Percentiles rank a stretch among this genome's conserved stretches.
Evolutionary conservation across 2,329 filamentous ascomycete genomes (phyloP).

Genomic region (Colletotrichum eleusines): DNA sequence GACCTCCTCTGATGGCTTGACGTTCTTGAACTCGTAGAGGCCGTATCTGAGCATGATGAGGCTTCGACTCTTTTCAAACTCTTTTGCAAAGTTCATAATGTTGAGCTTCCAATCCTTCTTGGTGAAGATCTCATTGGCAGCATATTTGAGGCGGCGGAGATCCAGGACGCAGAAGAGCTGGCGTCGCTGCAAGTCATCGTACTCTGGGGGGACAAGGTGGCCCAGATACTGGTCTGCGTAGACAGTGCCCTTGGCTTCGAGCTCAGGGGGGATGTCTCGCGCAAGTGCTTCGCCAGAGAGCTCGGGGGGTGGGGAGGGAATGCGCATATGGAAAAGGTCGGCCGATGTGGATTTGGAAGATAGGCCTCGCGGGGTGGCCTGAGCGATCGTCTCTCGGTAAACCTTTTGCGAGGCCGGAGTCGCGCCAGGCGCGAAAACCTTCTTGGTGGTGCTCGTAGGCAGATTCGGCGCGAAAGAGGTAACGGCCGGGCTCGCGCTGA

Average conservation of each 20-base stretch:
- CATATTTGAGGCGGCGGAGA: slow-evolving; percentile 70
- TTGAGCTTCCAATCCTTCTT: slow-evolving; percentile 74
- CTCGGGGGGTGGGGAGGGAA: slow-evolving; percentile 67
- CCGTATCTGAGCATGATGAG: slow-evolving; percentile 72
- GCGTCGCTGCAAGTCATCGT: slow-evolving; percentile 69
- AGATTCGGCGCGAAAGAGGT: slow-evolving; percentile 60
- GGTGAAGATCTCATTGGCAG: slow-evolving; percentile 70
- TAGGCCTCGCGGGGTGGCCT: slow-evolving; percentile 63
- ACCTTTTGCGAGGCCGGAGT: slow-evolving; percentile 59
- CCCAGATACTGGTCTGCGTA: slow-evolving; percentile 71
- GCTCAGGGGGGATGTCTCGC: slow-evolving; percentile 65
- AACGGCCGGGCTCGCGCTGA: slow-evolving; percentile 49
- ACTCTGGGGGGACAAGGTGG: slow-evolving; percentile 67
- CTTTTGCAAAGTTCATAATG: slow-evolving; percentile 72
- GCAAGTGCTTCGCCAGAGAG: slow-evolving; percentile 67
- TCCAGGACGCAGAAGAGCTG: slow-evolving; percentile 75
- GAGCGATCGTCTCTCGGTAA: slow-evolving; percentile 59
- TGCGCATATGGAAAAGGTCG: slow-evolving; percentile 70
- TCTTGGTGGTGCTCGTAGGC: slow-evolving; percentile 59
- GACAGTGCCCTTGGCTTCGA: slow-evolving; percentile 65
- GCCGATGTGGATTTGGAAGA: slow-evolving; percentile 61
- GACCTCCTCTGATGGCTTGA: slow-evolving; percentile 69
- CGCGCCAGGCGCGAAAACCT: slow-evolving; percentile 59
- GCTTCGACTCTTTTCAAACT: slow-evolving; percentile 73
- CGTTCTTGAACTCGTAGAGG: slow-evolving; percentile 72